These are phyloP conservation scores for Xylariales sp. DNA, from an alignment of 2,329 filamentous ascomycete species.

Conservation along the genomic window DNA sequence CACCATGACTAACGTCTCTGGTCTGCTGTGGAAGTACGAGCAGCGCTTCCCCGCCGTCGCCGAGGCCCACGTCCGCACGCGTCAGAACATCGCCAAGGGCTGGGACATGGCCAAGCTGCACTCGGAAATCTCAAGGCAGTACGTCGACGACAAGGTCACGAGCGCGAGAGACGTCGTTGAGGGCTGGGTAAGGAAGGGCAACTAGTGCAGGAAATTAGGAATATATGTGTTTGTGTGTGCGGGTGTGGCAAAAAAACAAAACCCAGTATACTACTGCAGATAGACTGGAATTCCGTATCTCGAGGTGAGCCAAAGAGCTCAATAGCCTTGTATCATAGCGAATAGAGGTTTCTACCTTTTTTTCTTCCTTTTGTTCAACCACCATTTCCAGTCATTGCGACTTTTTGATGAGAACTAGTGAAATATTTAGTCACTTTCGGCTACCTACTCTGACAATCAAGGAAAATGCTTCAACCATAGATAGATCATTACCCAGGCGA, in stretches of 20 bases:
- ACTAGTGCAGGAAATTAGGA: slow-evolving; percentile 41
- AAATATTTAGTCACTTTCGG: no score
- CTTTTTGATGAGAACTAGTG: no score
- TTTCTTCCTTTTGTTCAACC: background rate
- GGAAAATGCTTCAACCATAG: no score
- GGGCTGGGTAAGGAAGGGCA: slow-evolving; percentile 87
- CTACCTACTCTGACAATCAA: no score
- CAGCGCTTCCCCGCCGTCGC: slow-evolving; percentile 79
- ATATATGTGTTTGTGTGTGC: background rate
- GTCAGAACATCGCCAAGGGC: slow-evolving; percentile 64
- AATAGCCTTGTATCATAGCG: slow-evolving; percentile 9
- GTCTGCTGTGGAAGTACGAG: slow-evolving; percentile 90
- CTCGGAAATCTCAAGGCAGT: slow-evolving; percentile 62
- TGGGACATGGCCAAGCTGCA: slow-evolving; percentile 73
- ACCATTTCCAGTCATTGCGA: no score
- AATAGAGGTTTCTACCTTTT: slow-evolving; percentile 7
- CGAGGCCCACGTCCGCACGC: slow-evolving; percentile 71
- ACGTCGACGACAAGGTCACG: slow-evolving; percentile 77
- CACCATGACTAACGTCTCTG: slow-evolving; percentile 84
- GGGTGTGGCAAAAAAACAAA: no score
- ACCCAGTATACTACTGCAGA: no score
- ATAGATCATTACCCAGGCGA: no score
- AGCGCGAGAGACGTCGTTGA: slow-evolving; percentile 74
- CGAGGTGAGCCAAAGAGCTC: background rate
- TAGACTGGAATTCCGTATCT: background rate